A percentile compares a stretch with the other conserved stretches of the same genome.
phyloP scores from a whole-genome alignment of 176 grass and related monocot genomes.

The Calamus simplicifolius region DNA sequence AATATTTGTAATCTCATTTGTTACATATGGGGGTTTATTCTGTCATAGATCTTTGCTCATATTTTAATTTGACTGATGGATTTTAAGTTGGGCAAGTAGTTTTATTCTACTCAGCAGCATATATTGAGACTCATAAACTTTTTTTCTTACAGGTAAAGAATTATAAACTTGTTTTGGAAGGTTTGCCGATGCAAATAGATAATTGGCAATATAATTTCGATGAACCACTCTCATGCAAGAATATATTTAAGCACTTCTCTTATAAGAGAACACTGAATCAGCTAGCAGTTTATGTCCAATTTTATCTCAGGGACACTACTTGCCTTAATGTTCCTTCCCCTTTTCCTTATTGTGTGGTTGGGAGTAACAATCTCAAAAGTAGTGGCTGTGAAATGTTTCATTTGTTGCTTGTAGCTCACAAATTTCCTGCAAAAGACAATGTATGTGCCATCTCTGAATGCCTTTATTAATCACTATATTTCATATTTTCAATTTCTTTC shows the following conservation, averaged over 20 bases:
- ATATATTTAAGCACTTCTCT: slow-evolving; percentile 47
- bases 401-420: slow-evolving; percentile 60
- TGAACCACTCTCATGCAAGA: slow-evolving; percentile 54
- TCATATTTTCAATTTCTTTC: slow-evolving; percentile 12
- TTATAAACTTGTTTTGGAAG: slow-evolving; percentile 79
- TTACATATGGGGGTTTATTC: no score
- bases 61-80: no score
- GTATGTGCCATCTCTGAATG: slow-evolving; percentile 23
- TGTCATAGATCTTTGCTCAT: no score
- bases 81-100: no score
- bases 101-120: not conserved
- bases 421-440: slow-evolving; percentile 52
- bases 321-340: slow-evolving; percentile 30
- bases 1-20: no score
- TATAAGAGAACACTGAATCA: slow-evolving; percentile 34
- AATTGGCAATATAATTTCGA: slow-evolving; percentile 29
- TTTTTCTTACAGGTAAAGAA: slow-evolving; percentile 46
- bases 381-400: slow-evolving; percentile 36
- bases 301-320: slow-evolving; percentile 42
- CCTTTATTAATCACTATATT: not conserved
- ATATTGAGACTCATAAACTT: slow-evolving; percentile 14
- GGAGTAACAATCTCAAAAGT: slow-evolving; percentile 6
- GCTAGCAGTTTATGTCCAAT: slow-evolving; percentile 54
- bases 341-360: slow-evolving; percentile 30
- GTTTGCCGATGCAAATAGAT: slow-evolving; percentile 42